A percentile compares a stretch with the other conserved stretches of the same genome.
These are phyloP conservation scores for Agaricus subrufescens DNA, from an alignment of 768 basidiomycete genomes.

Conservation along the genomic window DNA sequence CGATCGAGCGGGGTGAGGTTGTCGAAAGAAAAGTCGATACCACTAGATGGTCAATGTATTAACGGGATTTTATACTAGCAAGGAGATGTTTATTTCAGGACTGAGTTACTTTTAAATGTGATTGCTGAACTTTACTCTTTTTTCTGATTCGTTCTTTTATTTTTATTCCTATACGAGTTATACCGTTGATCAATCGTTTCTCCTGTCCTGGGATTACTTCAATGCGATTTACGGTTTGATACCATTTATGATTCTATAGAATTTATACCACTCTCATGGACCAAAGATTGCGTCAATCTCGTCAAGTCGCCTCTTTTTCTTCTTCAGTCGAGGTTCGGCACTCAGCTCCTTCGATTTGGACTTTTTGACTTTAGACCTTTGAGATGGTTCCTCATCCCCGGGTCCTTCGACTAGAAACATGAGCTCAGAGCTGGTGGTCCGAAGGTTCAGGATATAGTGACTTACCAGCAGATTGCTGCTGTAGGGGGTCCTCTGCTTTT, in stretches of 20 bases:
- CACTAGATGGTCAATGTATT: constrained; percentile 5
- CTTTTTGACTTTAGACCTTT: not conserved
- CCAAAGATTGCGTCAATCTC: constrained; percentile 74
- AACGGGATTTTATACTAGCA: constrained; percentile 11
- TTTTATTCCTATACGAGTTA: constrained; percentile 8
- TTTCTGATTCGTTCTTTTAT: constrained; percentile 2
- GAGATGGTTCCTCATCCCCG: not conserved
- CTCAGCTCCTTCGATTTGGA: not conserved
- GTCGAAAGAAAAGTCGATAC: constrained; percentile 2
- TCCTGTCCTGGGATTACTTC: not conserved
- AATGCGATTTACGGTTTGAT: constrained; percentile 11
- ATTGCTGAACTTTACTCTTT: constrained; percentile 16
- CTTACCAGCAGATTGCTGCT: not conserved
- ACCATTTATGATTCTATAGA: constrained; percentile 14
- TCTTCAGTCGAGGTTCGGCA: constrained; percentile 24
- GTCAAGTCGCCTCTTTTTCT: constrained; percentile 38
- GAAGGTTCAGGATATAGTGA: not conserved
- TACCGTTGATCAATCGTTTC: not conserved
- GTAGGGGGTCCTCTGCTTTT: too few species aligned
- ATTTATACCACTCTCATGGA: constrained; percentile 17
- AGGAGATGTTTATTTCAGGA: constrained; percentile 3
- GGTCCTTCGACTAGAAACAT: not conserved
- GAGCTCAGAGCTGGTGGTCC: not conserved
- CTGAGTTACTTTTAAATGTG: constrained; percentile 6
- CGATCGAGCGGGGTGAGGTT: constrained; percentile 8